phyloP scores from a whole-genome alignment of 768 basidiomycete species.

The Leccinum variicolor region DNA sequence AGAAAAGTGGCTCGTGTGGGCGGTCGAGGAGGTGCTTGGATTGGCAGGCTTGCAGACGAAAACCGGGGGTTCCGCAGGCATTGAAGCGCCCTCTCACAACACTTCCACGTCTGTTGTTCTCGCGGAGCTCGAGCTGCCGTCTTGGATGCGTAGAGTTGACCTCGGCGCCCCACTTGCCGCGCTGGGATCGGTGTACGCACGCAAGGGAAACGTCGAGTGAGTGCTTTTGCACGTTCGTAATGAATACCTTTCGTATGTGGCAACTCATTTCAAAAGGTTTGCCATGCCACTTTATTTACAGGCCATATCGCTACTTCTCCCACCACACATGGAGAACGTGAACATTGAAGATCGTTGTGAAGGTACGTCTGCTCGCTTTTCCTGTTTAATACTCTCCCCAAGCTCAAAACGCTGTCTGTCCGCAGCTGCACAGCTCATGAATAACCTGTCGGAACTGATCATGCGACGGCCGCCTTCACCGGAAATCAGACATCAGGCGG shows the following conservation, averaged over 20 bases:
- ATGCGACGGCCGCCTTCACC: conserved; percentile 37
- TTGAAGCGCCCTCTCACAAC: background rate
- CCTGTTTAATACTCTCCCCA: background rate
- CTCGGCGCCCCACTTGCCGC: conserved; percentile 68
- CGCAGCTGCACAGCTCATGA: conserved; percentile 47
- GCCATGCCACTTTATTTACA: conserved; percentile 66
- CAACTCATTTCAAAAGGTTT: conserved; percentile 37
- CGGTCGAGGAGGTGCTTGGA: conserved; percentile 42
- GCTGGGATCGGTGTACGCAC: conserved; percentile 58
- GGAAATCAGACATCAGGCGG: conserved; percentile 42
- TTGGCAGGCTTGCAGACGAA: conserved; percentile 18
- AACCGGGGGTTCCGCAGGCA: background rate
- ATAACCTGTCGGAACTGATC: conserved; percentile 43
- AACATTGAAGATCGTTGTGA: conserved; percentile 53
- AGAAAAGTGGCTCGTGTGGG: conserved; percentile 41
- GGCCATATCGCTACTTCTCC: conserved; percentile 59
- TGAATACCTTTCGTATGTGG: background rate
- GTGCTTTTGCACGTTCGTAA: background rate
- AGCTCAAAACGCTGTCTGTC: background rate
- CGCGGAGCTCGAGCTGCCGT: conserved; percentile 53
- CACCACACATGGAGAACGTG: conserved; percentile 30
- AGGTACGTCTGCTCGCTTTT: conserved; percentile 36
- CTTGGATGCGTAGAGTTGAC: conserved; percentile 58
- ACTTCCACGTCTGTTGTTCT: conserved; percentile 30
- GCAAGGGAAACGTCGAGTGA: conserved; percentile 47